Evolutionary conservation across 1,139 yeast species (phyloP).

Genomic region (Yamadazyma blattariae): DNA sequence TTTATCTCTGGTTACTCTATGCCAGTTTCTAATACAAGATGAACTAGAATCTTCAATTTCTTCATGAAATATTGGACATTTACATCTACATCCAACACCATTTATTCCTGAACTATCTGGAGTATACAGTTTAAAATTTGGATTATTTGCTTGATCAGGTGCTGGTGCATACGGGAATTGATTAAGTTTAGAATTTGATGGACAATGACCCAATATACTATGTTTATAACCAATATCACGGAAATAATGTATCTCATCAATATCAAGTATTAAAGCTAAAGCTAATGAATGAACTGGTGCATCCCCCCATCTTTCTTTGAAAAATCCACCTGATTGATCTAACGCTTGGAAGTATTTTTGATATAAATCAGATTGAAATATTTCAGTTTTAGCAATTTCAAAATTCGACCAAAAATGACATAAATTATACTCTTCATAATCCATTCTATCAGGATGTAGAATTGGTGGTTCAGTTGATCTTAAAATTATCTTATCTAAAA

Average conservation of each 20-base stretch:
- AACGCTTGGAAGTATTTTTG: slow-evolving; percentile 61
- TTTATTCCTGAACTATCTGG: slow-evolving; percentile 44
- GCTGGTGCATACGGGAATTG: slow-evolving; percentile 46
- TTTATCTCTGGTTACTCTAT: slow-evolving; percentile 36
- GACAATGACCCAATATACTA: slow-evolving; percentile 79
- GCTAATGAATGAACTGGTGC: slow-evolving; percentile 91
- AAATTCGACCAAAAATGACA: slow-evolving; percentile 96
- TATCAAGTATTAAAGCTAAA: slow-evolving; percentile 64
- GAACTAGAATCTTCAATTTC: slow-evolving; percentile 58
- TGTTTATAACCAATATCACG: slow-evolving; percentile 88
- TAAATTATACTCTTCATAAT: slow-evolving; percentile 67
- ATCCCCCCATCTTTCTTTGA: slow-evolving; percentile 92
- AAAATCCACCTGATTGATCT: slow-evolving; percentile 77
- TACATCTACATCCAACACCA: slow-evolving; percentile 86
- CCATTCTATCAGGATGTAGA: slow-evolving; percentile 51
- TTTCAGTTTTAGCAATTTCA: slow-evolving; percentile 78
- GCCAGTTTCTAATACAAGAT: slow-evolving; percentile 58
- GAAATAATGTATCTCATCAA: slow-evolving; percentile 77
- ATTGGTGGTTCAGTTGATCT: slow-evolving; percentile 27
- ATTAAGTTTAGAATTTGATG: slow-evolving; percentile 52
- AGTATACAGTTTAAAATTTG: slow-evolving; percentile 27
- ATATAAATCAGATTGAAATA: slow-evolving; percentile 65
- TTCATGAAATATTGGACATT: slow-evolving; percentile 55
- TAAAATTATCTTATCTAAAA: slow-evolving; percentile 24
- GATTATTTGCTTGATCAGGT: slow-evolving; percentile 11